phyloP scores from a whole-genome alignment of 116 monocot species.

The Trichopus zeylanicus region DNA sequence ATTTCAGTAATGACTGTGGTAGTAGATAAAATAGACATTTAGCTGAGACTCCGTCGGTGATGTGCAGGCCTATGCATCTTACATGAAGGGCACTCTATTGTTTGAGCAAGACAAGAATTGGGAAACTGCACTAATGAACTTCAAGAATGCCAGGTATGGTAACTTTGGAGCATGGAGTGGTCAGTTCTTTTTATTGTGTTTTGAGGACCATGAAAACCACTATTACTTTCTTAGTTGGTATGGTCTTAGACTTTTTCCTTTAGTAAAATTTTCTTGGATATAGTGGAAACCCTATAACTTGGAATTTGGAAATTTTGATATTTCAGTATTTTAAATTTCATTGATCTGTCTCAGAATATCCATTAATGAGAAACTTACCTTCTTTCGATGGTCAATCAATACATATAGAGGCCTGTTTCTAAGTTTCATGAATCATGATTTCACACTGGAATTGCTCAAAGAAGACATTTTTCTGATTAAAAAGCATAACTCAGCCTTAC shows the following conservation, averaged over 20 bases:
- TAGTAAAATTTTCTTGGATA: too few relatives aligned
- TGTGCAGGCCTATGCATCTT: conserved; percentile 92
- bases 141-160: conserved; percentile 85
- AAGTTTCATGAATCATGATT: too few relatives aligned
- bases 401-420: too few relatives aligned
- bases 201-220: too few relatives aligned
- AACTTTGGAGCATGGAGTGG: background rate
- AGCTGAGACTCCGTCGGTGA: background rate
- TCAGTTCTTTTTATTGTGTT: background rate
- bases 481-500: too few relatives aligned
- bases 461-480: too few relatives aligned
- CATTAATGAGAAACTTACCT: background rate
- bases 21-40: background rate
- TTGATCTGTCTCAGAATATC: background rate
- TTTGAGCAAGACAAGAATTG: conserved; percentile 98
- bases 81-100: conserved; percentile 91
- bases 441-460: too few relatives aligned
- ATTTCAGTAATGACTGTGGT: background rate
- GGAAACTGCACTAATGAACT: conserved; percentile 75
- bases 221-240: too few relatives aligned
- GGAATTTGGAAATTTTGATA: background rate
- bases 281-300: too few relatives aligned
- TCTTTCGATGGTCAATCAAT: too few relatives aligned
- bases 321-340: background rate
- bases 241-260: too few relatives aligned